Evolutionary conservation across 495 filamentous ascomycete genomes (phyloP).

Genomic region (Trichoderma gamsii): DNA sequence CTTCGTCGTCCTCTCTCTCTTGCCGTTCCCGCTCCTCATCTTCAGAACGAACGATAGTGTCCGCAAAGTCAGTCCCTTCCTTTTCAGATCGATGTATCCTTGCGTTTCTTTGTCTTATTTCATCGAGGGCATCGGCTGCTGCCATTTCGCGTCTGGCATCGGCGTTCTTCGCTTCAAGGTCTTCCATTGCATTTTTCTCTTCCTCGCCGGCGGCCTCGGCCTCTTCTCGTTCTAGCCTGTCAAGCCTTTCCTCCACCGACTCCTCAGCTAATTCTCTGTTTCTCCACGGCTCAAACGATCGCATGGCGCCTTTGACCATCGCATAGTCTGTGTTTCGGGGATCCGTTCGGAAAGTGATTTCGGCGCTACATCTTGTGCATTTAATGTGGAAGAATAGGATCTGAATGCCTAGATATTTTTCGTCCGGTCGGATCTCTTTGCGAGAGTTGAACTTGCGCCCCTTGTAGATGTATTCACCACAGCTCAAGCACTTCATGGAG

Average conservation of each 20-base stretch:
- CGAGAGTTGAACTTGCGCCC: conserved; percentile 96
- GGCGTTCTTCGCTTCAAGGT: conserved; percentile 78
- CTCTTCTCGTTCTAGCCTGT: conserved; percentile 72
- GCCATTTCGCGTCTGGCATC: conserved; percentile 98
- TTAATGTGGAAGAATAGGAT: conserved; percentile 94
- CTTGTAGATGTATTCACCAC: conserved; percentile 95
- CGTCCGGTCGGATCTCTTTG: conserved; percentile 80
- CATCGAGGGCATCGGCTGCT: conserved; percentile 91
- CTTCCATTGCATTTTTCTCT: conserved; percentile 79
- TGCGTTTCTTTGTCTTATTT: conserved; percentile 88
- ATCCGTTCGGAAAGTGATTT: conserved; percentile 94
- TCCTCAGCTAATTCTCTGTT: conserved; percentile 57
- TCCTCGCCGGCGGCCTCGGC: conserved; percentile 52
- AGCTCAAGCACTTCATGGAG: conserved; percentile 80
- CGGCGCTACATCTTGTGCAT: conserved; percentile 81
- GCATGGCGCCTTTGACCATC: conserved; percentile 64
- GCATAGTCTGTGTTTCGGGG: conserved; percentile 92
- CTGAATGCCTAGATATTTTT: conserved; percentile 82
- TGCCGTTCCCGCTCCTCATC: conserved; percentile 57
- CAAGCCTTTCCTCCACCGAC: conserved; percentile 82
- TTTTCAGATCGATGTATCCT: conserved; percentile 68
- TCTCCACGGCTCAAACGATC: conserved; percentile 92
- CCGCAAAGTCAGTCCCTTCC: conserved; percentile 46
- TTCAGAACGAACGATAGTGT: conserved; percentile 31
- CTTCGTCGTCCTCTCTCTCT: conserved; percentile 82